phyloP scores from a whole-genome alignment of 768 basidiomycete species.

The Russula griseocarnosa region DNA sequence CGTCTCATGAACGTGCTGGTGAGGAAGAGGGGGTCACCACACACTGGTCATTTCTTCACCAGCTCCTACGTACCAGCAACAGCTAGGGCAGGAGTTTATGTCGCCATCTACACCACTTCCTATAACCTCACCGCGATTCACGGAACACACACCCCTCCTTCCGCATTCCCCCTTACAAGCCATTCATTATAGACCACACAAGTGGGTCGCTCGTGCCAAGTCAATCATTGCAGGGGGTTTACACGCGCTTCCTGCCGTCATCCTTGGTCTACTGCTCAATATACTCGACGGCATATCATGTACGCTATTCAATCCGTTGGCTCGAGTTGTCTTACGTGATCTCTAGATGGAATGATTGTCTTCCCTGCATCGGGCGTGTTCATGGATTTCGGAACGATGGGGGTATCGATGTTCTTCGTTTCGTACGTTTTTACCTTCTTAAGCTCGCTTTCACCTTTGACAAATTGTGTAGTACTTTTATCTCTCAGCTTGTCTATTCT shows the following conservation, averaged over 20 bases:
- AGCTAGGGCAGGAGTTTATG: neutral
- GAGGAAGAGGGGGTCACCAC: constrained; percentile 2
- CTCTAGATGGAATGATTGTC: constrained; percentile 86
- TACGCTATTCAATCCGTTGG: constrained; percentile 39
- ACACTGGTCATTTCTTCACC: constrained; percentile 16
- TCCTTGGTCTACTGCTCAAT: constrained; percentile 82
- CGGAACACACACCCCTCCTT: constrained; percentile 24
- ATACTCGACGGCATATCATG: constrained; percentile 92
- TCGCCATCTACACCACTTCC: neutral
- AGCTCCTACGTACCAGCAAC: neutral
- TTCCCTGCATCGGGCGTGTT: constrained; percentile 86
- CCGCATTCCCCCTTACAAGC: constrained; percentile 13
- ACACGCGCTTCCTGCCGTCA: constrained; percentile 70
- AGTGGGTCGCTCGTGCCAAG: constrained; percentile 16
- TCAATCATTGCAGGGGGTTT: constrained; percentile 26
- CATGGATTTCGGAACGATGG: constrained; percentile 73
- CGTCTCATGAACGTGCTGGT: constrained; percentile 12
- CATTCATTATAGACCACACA: constrained; percentile 5
- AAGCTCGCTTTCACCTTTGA: neutral
- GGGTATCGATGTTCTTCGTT: constrained; percentile 94
- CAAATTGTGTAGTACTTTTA: constrained; percentile 48
- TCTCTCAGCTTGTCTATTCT: constrained; percentile 82
- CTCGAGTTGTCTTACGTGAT: neutral
- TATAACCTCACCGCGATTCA: constrained; percentile 13
- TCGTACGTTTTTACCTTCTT: constrained; percentile 44